Percentiles rank a stretch among this genome's conserved stretches.
These are phyloP conservation scores for Macrophomina pseudophaseolina DNA, from an alignment of 2,329 filamentous ascomycete species.

Conservation along the genomic window DNA sequence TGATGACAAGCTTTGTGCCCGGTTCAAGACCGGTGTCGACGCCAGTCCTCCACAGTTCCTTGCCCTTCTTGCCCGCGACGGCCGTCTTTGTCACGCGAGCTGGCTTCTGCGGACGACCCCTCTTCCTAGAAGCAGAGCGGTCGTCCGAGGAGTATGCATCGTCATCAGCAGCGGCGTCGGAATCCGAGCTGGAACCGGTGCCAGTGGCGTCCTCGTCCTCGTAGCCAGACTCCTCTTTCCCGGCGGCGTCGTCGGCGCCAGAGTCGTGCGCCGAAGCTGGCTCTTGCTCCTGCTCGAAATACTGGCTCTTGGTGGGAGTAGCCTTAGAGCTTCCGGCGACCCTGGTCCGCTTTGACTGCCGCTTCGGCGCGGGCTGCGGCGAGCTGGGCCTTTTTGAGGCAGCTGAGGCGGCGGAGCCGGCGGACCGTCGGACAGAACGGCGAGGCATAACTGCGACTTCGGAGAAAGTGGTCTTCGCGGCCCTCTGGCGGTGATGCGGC, in stretches of 20 bases:
- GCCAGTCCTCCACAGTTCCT: conserved; percentile 62
- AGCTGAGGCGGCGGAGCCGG: conserved; percentile 30
- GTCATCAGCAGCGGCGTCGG: conserved; percentile 39
- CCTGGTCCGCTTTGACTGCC: conserved; percentile 44
- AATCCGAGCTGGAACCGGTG: conserved; percentile 38
- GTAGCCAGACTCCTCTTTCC: conserved; percentile 45
- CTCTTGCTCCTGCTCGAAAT: conserved; percentile 41
- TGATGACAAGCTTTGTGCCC: conserved; percentile 65
- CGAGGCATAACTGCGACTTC: conserved; percentile 36
- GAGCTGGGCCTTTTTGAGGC: conserved; percentile 43
- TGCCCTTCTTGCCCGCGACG: conserved; percentile 38
- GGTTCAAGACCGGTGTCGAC: conserved; percentile 61
- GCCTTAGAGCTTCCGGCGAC: conserved; percentile 27
- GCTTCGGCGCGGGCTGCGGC: conserved; percentile 35
- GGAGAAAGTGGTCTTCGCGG: not conserved
- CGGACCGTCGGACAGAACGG: conserved; percentile 33
- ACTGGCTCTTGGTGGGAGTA: conserved; percentile 39
- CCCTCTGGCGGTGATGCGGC: not conserved
- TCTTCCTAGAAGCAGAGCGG: conserved; percentile 36
- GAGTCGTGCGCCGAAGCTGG: conserved; percentile 29
- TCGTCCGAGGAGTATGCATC: conserved; percentile 37
- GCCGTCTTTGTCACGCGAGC: conserved; percentile 28
- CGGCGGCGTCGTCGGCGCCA: conserved; percentile 43
- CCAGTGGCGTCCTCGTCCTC: conserved; percentile 46
- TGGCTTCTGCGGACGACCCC: conserved; percentile 28